A percentile compares a stretch with the other conserved stretches of the same genome.
Evolutionary conservation across 306 rosid genomes (phyloP).

Genomic region (Prunus fruticosa): DNA sequence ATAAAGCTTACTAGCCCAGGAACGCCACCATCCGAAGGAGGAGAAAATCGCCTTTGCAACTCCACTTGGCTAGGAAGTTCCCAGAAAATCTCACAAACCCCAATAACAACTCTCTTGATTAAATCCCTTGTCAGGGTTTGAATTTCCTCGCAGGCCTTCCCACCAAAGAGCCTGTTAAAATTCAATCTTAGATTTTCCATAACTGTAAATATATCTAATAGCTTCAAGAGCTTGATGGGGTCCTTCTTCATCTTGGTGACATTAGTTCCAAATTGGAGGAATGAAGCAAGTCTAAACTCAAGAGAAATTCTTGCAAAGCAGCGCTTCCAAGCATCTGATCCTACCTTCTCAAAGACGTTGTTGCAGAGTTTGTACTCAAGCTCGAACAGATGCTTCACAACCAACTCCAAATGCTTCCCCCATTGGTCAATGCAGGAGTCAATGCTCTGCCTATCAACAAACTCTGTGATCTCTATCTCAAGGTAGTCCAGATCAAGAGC

Average conservation of each 20-base stretch:
- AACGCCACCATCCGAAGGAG: slow-evolving; percentile 77
- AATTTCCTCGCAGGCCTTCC: slow-evolving; percentile 55
- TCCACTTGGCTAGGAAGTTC: slow-evolving; percentile 82
- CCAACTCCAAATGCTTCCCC: slow-evolving; percentile 60
- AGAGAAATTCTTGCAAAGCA: slow-evolving; percentile 58
- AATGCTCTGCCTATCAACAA: slow-evolving; percentile 30
- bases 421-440: slow-evolving; percentile 57
- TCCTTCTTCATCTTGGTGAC: slow-evolving; percentile 52
- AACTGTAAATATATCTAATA: slow-evolving; percentile 62
- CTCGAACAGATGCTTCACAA: slow-evolving; percentile 48
- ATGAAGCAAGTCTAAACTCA: slow-evolving; percentile 56
- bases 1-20: slow-evolving; percentile 71
- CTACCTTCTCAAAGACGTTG: slow-evolving; percentile 47
- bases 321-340: slow-evolving; percentile 34
- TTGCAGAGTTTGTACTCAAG: slow-evolving; percentile 51
- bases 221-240: slow-evolving; percentile 70
- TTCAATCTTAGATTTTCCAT: slow-evolving; percentile 54
- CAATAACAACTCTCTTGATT: slow-evolving; percentile 53
- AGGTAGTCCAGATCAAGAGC: slow-evolving; percentile 70
- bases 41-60: slow-evolving; percentile 56
- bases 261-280: slow-evolving; percentile 64
- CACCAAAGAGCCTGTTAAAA: slow-evolving; percentile 64
- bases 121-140: slow-evolving; percentile 65
- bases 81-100: slow-evolving; percentile 63
- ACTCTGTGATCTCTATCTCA: slow-evolving; percentile 31